Evolutionary conservation across 2,329 filamentous ascomycete genomes (phyloP).

Genomic region (Colletotrichum orbiculare): DNA sequence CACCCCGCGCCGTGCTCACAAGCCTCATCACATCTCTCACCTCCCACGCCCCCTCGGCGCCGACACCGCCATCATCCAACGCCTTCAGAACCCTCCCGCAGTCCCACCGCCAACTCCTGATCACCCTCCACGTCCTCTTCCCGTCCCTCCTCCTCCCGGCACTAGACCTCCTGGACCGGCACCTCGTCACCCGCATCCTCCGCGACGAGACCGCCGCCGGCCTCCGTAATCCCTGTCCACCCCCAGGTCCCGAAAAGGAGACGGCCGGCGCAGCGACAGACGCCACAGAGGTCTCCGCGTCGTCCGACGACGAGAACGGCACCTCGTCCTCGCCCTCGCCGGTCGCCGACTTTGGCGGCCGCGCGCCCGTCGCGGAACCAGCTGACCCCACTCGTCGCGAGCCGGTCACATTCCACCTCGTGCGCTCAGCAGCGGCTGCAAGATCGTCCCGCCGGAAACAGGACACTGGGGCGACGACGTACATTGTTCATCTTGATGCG

Average conservation of each 20-base stretch:
- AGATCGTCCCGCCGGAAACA: conserved; percentile 38
- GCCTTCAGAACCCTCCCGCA: conserved; percentile 46
- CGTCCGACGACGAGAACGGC: conserved; percentile 16
- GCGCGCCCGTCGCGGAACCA: neutral
- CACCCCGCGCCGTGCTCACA: conserved; percentile 58
- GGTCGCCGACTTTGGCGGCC: too few species aligned
- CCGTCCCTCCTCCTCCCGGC: conserved; percentile 84
- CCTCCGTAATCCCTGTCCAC: neutral
- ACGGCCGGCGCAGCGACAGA: too few species aligned
- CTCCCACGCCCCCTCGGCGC: conserved; percentile 35
- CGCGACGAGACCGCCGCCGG: neutral
- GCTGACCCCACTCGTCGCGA: conserved; percentile 2
- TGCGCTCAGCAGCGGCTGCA: conserved; percentile 67
- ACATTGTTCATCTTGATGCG: conserved; percentile 77
- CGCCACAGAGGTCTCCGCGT: neutral
- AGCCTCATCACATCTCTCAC: conserved; percentile 59
- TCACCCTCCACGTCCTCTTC: conserved; percentile 87
- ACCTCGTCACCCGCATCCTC: conserved; percentile 69
- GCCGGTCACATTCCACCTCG: conserved; percentile 63
- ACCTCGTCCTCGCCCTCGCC: neutral
- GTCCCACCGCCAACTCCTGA: conserved; percentile 67
- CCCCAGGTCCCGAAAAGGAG: too few species aligned
- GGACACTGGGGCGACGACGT: conserved; percentile 48
- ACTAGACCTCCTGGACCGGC: conserved; percentile 86
- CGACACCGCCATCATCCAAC: conserved; percentile 9